These are phyloP conservation scores for Yarrowia keelungensis DNA, from an alignment of 805 yeast species.

Conservation along the genomic window DNA sequence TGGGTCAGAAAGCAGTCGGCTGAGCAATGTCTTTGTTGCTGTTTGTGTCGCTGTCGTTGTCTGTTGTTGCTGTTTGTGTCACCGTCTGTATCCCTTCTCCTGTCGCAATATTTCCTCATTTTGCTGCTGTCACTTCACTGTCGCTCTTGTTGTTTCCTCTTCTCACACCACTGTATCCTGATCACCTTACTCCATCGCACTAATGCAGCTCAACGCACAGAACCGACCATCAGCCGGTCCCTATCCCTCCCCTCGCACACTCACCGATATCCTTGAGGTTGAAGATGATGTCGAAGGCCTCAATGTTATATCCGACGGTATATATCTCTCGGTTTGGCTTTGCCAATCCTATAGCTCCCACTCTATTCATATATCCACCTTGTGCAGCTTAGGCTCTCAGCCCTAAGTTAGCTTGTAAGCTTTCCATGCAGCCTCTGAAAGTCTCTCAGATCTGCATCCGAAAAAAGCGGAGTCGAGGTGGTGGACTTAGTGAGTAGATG, in stretches of 20 bases:
- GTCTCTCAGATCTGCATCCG: conserved; percentile 37
- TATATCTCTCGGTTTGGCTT: conserved; percentile 26
- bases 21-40: too few relatives aligned
- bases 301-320: conserved; percentile 22
- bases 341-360: conserved; percentile 4
- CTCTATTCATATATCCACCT: conserved; percentile 13
- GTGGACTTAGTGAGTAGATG: too few relatives aligned
- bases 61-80: neutral
- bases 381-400: neutral
- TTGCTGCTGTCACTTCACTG: neutral
- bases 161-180: neutral
- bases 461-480: conserved; percentile 4
- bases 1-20: too few relatives aligned
- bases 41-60: too few relatives aligned
- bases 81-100: neutral
- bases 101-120: neutral
- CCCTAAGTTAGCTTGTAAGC: conserved; percentile 25
- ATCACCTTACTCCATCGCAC: neutral
- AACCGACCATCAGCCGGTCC: neutral
- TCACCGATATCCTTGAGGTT: conserved; percentile 27
- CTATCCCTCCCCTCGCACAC: neutral
- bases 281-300: conserved; percentile 6
- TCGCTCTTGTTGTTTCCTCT: too few relatives aligned
- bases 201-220: neutral
- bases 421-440: conserved; percentile 22